Evolutionary conservation across 2,329 filamentous ascomycete genomes (phyloP), one percentile per base, ranked within the genome.

Genomic region (Pezicula carpinea): DNA sequence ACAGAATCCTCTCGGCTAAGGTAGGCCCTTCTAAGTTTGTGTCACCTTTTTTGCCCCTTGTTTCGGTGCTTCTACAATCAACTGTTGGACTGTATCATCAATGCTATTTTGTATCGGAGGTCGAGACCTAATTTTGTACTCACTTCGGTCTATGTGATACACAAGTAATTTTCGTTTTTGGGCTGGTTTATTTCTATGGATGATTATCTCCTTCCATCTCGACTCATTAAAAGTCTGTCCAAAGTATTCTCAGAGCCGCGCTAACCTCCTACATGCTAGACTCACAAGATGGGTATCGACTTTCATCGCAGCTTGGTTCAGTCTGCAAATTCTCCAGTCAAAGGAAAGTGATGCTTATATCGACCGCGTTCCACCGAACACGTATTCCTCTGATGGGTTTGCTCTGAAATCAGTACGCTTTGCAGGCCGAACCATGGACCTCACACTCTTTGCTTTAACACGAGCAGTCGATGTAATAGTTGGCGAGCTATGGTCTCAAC

Each of bases 371-470:
- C 54, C 64, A 57, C 39, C 62, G 65, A 39, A 59, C 53, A 15
- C 33, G 48, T 11, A 51, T 46, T 10, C 33, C n/a, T 15, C 19
- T 13, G 22, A 22, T 15, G 38, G 38, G 56, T 51, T 54, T 53
- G 53, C 13, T 50, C 61, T 15, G 53, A 61, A 31, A 52, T 51
- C n/a, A 51, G 61, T 57, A 36, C 59, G 59, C 13, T 59, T 65
- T 36, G 86, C 83, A 10, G 89, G 89, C 38, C 80, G 83, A 56
- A 92, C 89, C 2, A 75, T 95, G 50, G 89, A 95, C 62, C 72
- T 95, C 26, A 92, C 88, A 0, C 71, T 95, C n/a, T 92, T 93
- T 61, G 80, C 86, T 10, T 72, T 79, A 39, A 82, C 81, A 10
- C 76, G 88, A 55, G 89, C 89, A 38, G 61, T 87, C 10, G 88